Percentiles rank a stretch among this genome's conserved stretches.
Conservation (phyloP, 306 rosid species). For the Vigna nakashimae region DNA sequence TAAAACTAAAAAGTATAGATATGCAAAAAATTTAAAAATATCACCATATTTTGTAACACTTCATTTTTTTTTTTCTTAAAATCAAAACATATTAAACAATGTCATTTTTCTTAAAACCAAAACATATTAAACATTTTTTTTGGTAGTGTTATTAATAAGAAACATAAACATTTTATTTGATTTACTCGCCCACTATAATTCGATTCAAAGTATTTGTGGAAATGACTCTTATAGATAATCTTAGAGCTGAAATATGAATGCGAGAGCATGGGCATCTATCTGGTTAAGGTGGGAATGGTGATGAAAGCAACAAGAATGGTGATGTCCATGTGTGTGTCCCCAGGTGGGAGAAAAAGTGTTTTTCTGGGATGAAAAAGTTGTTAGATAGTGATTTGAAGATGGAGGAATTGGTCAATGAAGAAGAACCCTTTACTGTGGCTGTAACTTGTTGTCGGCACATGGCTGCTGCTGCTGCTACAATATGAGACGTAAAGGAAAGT, state of each 20-base stretch:
- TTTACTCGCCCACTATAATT: not conserved
- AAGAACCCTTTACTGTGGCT: not conserved
- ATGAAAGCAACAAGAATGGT: conserved; percentile 16
- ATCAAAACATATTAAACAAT: too few species aligned
- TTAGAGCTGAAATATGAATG: conserved; percentile 33
- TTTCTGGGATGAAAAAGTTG: not conserved
- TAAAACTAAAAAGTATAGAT: too few species aligned
- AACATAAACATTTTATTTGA: too few species aligned
- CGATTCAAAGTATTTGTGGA: not conserved
- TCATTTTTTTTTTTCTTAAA: too few species aligned
- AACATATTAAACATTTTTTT: too few species aligned
- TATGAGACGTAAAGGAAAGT: conserved; percentile 22
- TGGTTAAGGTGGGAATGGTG: conserved; percentile 13
- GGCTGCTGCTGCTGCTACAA: not conserved
- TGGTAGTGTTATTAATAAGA: too few species aligned
- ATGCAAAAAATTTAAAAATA: too few species aligned
- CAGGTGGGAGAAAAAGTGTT: not conserved
- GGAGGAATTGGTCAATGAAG: conserved; percentile 8
- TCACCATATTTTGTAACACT: too few species aligned
- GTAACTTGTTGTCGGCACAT: conserved; percentile 29
- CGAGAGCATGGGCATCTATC: not conserved
- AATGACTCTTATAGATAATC: conserved; percentile 25
- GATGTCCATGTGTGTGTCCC: not conserved
- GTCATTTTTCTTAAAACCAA: too few species aligned
- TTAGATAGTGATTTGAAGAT: conserved; percentile 19